Percentiles rank a stretch among this genome's conserved stretches.
phyloP scores from a whole-genome alignment of 1,139 yeast genomes.

The Blastobotrys serpentis region DNA sequence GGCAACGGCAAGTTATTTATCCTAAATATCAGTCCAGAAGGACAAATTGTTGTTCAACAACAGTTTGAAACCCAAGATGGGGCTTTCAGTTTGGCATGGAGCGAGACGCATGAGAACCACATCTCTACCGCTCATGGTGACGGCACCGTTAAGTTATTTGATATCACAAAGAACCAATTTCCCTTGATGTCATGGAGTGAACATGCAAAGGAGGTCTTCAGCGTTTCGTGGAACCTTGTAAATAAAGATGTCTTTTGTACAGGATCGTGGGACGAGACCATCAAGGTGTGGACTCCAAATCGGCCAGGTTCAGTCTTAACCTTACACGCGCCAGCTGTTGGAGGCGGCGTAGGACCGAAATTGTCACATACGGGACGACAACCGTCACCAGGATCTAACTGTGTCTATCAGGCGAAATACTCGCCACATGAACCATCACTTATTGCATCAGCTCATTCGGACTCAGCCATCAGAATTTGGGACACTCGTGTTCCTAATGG shows the following conservation, averaged over 20 bases:
- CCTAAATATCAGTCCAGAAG: slow-evolving; percentile 64
- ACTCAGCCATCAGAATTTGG: slow-evolving; percentile 77
- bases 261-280: slow-evolving; percentile 89
- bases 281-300: slow-evolving; percentile 70
- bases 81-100: slow-evolving; percentile 84
- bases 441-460: slow-evolving; percentile 74
- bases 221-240: slow-evolving; percentile 82
- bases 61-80: slow-evolving; percentile 93
- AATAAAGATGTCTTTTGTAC: slow-evolving; percentile 72
- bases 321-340: slow-evolving; percentile 34
- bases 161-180: slow-evolving; percentile 54
- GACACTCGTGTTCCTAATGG: slow-evolving; percentile 69
- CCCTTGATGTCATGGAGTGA: slow-evolving; percentile 80
- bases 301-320: slow-evolving; percentile 62
- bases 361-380: slow-evolving; percentile 24
- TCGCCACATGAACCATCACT: slow-evolving; percentile 82
- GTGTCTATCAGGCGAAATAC: slow-evolving; percentile 72
- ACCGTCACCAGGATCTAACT: slow-evolving; percentile 28
- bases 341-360: slow-evolving; percentile 26
- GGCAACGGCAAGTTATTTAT: slow-evolving; percentile 86
- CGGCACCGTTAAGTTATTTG: slow-evolving; percentile 82
- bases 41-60: slow-evolving; percentile 54
- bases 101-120: slow-evolving; percentile 86
- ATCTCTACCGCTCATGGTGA: slow-evolving; percentile 83
- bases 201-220: slow-evolving; percentile 82